phyloP scores from a whole-genome alignment of 2,329 filamentous ascomycete genomes.

The Neonectria magnoliae region DNA sequence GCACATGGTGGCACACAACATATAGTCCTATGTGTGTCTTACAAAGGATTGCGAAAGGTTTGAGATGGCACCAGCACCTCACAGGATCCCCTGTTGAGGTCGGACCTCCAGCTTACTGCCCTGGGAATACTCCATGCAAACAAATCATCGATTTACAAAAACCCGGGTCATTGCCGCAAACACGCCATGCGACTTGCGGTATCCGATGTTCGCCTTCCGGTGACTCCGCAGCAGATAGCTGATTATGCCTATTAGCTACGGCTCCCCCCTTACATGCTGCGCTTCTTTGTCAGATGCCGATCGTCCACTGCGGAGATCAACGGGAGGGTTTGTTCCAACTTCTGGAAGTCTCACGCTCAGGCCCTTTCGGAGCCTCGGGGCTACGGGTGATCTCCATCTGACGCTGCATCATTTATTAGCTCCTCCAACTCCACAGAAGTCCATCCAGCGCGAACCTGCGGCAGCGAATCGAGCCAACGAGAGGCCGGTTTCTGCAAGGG shows the following conservation, averaged over 20 bases:
- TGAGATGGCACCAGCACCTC: background rate
- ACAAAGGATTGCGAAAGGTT: background rate
- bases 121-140: background rate
- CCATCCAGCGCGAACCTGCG: slow-evolving; percentile 9
- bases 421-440: background rate
- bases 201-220: background rate
- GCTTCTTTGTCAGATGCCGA: background rate
- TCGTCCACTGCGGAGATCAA: background rate
- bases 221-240: background rate
- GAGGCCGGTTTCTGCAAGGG: background rate
- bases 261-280: background rate
- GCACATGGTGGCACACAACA: background rate
- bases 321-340: background rate
- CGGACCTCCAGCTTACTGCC: background rate
- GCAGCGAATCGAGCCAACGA: background rate
- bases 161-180: background rate
- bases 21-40: background rate
- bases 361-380: slow-evolving; percentile 1
- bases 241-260: background rate
- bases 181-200: background rate
- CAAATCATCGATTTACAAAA: background rate
- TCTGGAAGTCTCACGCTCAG: slow-evolving; percentile 6
- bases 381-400: slow-evolving; percentile 1
- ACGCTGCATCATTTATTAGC: background rate
- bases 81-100: background rate